A percentile compares a stretch with the other conserved stretches of the same genome.
These are phyloP conservation scores for Nephelium lappaceum DNA, from an alignment of 345 rosid genomes.

Conservation along the genomic window DNA sequence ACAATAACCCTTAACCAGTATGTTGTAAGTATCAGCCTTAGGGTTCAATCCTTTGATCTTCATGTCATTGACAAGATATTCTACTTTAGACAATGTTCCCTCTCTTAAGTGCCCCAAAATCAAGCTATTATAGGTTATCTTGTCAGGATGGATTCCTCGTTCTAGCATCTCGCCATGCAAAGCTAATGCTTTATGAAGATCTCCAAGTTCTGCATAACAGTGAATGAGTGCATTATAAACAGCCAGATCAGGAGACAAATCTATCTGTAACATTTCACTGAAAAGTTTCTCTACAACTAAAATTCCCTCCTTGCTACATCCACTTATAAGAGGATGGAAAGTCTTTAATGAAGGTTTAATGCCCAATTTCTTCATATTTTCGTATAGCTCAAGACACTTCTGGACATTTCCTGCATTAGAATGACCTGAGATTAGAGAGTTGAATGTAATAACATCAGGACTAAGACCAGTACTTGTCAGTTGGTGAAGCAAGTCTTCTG, in stretches of 20 bases:
- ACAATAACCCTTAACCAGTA: constrained; percentile 64
- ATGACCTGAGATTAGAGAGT: constrained; percentile 73
- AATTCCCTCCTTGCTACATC: constrained; percentile 51
- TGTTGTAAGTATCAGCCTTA: constrained; percentile 68
- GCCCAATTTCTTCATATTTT: constrained; percentile 62
- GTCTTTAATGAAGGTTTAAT: constrained; percentile 59
- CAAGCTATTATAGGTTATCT: constrained; percentile 68
- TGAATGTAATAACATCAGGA: constrained; percentile 75
- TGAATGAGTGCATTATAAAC: constrained; percentile 59
- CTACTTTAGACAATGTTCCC: constrained; percentile 45
- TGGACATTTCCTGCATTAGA: constrained; percentile 44
- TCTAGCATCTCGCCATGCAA: constrained; percentile 58
- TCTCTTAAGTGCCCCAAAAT: constrained; percentile 53
- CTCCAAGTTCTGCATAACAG: constrained; percentile 53
- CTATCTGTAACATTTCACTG: constrained; percentile 52
- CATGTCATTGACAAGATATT: constrained; percentile 56
- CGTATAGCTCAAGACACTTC: constrained; percentile 64
- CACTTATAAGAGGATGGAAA: constrained; percentile 57
- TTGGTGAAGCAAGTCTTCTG: constrained; percentile 61
- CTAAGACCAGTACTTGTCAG: constrained; percentile 48
- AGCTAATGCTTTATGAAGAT: constrained; percentile 47
- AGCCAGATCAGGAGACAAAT: constrained; percentile 59
- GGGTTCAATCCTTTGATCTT: constrained; percentile 48
- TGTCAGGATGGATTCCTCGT: constrained; percentile 52
- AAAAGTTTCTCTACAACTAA: constrained; percentile 50